Evolutionary conservation across 805 yeast genomes (phyloP), one percentile per base, ranked within the genome.

Genomic region (Saccharomycopsis sp.): DNA sequence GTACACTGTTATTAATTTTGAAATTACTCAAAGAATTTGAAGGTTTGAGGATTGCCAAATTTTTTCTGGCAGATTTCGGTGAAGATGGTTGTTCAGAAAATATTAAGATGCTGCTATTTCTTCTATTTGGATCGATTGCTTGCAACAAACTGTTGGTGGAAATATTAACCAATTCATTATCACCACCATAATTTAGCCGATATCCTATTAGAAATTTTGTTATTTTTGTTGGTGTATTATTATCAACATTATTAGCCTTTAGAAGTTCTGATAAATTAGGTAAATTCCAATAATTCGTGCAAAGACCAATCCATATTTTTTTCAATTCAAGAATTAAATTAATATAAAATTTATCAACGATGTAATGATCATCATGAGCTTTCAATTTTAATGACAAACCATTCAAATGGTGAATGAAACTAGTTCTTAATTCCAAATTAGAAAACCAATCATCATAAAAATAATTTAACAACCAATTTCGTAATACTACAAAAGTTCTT

Each of bases 381-480:
- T 16, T 7, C 33, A 41, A 34, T 17, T 32, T 31, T 16, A 8
- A 11, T 3, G 48, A 53, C 48, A 58, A 40, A 50, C 60, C 64
- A 58, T 75, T 70, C 32, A 78, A 52, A 13, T 68, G 67, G 11
- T 60, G 51, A 2, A 70, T 60, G 45, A 77, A 71, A 20, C 60
- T 53, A 19, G 54, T 51, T 44, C 88, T 65, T 27, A 82, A 61
- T 43, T 71, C 67, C 17, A 64, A 54, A 39, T 74, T 68, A 13
- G 73, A 62, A 21, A 81, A 65, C 59, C 89, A 93, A 61, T 93
- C 97, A 58, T 85, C 90, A 34, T 78, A 71, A 56, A 87, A 93
- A 60, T 85, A 89, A 61, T 89, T 90, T 48, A 85, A 63, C 16
- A 90, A 60, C 95, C 97, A 90, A 64, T 86, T 95, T 56, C 97